Evolutionary conservation across 2,329 filamentous ascomycete species (phyloP).

Genomic region (Colletotrichum liriopes): DNA sequence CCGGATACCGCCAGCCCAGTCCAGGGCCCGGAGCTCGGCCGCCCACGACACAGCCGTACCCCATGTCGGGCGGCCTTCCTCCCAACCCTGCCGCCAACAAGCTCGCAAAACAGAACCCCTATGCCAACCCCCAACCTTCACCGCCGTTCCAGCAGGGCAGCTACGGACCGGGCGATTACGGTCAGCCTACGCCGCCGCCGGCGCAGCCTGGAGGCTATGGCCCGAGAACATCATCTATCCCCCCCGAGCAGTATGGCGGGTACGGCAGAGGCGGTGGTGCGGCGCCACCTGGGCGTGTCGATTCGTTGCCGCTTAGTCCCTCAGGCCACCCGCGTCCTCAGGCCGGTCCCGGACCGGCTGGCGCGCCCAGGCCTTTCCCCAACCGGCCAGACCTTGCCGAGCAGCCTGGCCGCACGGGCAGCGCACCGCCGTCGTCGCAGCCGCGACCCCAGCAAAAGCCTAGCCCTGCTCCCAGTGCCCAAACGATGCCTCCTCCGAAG

Average conservation of each 20-base stretch:
- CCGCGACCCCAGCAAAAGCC: constrained; percentile 47
- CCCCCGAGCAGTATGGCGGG: constrained; percentile 49
- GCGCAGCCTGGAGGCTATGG: constrained; percentile 57
- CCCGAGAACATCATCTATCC: constrained; percentile 52
- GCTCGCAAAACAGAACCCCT: constrained; percentile 56
- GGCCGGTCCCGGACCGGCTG: constrained; percentile 30
- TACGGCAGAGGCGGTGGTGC: constrained; percentile 48
- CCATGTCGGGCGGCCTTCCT: constrained; percentile 50
- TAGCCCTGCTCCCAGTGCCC: constrained; percentile 50
- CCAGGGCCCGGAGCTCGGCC: constrained; percentile 52
- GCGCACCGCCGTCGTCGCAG: constrained; percentile 54
- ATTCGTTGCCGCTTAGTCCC: constrained; percentile 49
- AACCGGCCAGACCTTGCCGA: constrained; percentile 40
- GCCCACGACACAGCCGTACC: constrained; percentile 48
- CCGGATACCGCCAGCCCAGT: constrained; percentile 59
- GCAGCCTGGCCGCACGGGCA: constrained; percentile 52
- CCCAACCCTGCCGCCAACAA: constrained; percentile 55
- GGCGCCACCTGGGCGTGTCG: constrained; percentile 51
- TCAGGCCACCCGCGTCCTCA: constrained; percentile 36
- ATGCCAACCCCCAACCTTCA: constrained; percentile 47
- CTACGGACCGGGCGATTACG: constrained; percentile 43
- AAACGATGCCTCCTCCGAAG: constrained; percentile 55
- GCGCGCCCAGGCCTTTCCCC: constrained; percentile 27
- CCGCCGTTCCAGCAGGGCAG: constrained; percentile 47
- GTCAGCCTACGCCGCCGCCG: constrained; percentile 42